Percentiles rank a stretch among this genome's conserved stretches.
These are phyloP conservation scores for Pichia sp. DNA, from an alignment of 1,139 yeast species.

Conservation along the genomic window DNA sequence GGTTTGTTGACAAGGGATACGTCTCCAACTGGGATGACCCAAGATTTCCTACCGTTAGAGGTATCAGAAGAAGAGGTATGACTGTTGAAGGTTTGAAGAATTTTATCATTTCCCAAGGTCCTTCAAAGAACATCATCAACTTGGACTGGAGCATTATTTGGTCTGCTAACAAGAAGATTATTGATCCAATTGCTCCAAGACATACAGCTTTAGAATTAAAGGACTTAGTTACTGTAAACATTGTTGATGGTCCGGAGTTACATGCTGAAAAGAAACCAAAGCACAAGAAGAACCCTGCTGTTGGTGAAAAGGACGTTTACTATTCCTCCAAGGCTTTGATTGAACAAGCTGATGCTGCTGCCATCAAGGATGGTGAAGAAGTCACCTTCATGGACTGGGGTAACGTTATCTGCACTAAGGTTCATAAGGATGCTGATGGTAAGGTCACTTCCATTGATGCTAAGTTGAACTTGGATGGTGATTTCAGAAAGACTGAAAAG, in stretches of 20 bases:
- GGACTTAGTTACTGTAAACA: conserved; percentile 60
- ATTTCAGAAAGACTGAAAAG: conserved; percentile 93
- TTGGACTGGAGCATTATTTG: conserved; percentile 95
- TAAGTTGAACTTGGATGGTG: conserved; percentile 88
- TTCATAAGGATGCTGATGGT: conserved; percentile 51
- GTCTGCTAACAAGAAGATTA: conserved; percentile 94
- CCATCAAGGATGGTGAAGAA: conserved; percentile 71
- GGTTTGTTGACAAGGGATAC: conserved; percentile 89
- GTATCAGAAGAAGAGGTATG: conserved; percentile 99
- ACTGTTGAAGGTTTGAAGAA: conserved; percentile 93
- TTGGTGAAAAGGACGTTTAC: conserved; percentile 79
- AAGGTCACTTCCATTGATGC: conserved; percentile 65
- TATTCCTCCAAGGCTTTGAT: conserved; percentile 61
- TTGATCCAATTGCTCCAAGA: conserved; percentile 95
- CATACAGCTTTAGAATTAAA: conserved; percentile 69
- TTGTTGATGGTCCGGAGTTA: conserved; percentile 69
- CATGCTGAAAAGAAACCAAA: conserved; percentile 73
- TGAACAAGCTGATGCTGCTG: conserved; percentile 87
- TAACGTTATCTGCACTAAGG: conserved; percentile 75
- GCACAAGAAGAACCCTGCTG: conserved; percentile 92
- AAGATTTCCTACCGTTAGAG: conserved; percentile 97
- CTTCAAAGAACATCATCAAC: conserved; percentile 91
- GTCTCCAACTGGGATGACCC: conserved; percentile 98
- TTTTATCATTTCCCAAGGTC: conserved; percentile 93
- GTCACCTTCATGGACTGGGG: conserved; percentile 99